Evolutionary conservation across 805 yeast species (phyloP).

Genomic region (Teunomyces gatunensis): DNA sequence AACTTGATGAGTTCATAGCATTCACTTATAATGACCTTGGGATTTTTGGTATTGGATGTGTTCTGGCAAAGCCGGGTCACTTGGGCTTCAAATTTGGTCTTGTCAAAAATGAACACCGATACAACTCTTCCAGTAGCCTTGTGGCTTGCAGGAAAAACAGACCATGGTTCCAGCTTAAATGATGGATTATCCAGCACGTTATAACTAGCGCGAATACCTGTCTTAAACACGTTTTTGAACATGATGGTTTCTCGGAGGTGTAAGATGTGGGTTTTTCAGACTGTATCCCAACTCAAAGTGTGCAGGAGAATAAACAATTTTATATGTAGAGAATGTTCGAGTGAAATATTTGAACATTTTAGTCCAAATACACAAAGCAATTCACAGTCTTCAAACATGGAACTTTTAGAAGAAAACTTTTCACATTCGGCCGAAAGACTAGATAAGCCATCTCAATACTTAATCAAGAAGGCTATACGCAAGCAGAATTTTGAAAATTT

Average conservation of each 20-base stretch:
- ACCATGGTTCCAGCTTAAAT: constrained; percentile 79
- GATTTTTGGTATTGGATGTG: constrained; percentile 35
- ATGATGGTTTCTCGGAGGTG: constrained; percentile 20
- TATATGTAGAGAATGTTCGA: not conserved
- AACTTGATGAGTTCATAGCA: constrained; percentile 60
- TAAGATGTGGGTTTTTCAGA: not conserved
- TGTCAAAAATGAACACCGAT: constrained; percentile 85
- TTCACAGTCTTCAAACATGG: constrained; percentile 16
- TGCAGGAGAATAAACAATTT: not conserved
- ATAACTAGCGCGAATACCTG: constrained; percentile 67
- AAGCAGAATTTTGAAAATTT: constrained; percentile 56
- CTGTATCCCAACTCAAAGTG: not conserved
- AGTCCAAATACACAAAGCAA: not conserved
- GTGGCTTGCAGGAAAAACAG: constrained; percentile 79
- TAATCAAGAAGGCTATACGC: constrained; percentile 62
- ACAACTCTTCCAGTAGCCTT: constrained; percentile 58
- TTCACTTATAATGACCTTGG: constrained; percentile 57
- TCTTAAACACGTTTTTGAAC: constrained; percentile 52
- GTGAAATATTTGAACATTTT: not conserved
- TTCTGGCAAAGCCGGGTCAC: constrained; percentile 38
- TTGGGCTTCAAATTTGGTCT: constrained; percentile 63
- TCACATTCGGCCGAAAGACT: constrained; percentile 63
- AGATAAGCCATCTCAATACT: constrained; percentile 69
- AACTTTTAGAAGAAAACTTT: constrained; percentile 45
- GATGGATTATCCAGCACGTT: constrained; percentile 67